A percentile compares a stretch with the other conserved stretches of the same genome.
Evolutionary conservation across 1,139 yeast species (phyloP).

Genomic region (Nakaseomyces nivariensis): DNA sequence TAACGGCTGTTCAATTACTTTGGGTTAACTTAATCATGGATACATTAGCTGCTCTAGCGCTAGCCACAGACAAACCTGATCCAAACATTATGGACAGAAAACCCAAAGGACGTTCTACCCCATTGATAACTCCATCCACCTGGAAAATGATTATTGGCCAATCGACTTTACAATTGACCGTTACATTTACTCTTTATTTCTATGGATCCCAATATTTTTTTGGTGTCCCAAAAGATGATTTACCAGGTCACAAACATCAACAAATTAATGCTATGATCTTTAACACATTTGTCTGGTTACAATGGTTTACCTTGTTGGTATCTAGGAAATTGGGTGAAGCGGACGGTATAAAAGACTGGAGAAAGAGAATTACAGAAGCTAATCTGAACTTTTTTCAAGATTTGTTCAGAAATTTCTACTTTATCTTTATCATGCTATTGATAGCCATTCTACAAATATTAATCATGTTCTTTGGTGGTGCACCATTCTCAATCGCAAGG

Average conservation of each 20-base stretch:
- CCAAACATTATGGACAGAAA: slow-evolving; percentile 64
- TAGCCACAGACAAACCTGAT: slow-evolving; percentile 96
- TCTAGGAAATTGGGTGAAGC: slow-evolving; percentile 89
- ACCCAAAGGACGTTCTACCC: slow-evolving; percentile 77
- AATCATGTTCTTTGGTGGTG: slow-evolving; percentile 95
- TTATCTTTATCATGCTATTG: slow-evolving; percentile 56
- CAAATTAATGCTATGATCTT: slow-evolving; percentile 79
- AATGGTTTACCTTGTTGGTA: slow-evolving; percentile 85
- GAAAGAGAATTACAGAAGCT: slow-evolving; percentile 46
- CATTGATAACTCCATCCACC: slow-evolving; percentile 82
- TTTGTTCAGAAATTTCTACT: slow-evolving; percentile 71
- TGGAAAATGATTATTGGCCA: slow-evolving; percentile 98
- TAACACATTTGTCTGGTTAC: slow-evolving; percentile 96
- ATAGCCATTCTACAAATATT: slow-evolving; percentile 79
- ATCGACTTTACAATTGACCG: slow-evolving; percentile 60
- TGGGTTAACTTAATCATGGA: slow-evolving; percentile 99
- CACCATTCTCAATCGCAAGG: slow-evolving; percentile 74
- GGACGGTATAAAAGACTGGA: slow-evolving; percentile 49
- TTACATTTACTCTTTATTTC: slow-evolving; percentile 75
- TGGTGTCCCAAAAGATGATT: slow-evolving; percentile 29
- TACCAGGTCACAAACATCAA: slow-evolving; percentile 40
- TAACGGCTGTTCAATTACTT: slow-evolving; percentile 91
- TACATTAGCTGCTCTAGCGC: slow-evolving; percentile 91
- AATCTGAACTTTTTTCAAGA: slow-evolving; percentile 79
- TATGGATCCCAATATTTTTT: slow-evolving; percentile 59